Percentiles rank a stretch among this genome's conserved stretches.
These are phyloP conservation scores for Orbilia javanica DNA, from an alignment of 2,329 filamentous ascomycete species.

Conservation along the genomic window DNA sequence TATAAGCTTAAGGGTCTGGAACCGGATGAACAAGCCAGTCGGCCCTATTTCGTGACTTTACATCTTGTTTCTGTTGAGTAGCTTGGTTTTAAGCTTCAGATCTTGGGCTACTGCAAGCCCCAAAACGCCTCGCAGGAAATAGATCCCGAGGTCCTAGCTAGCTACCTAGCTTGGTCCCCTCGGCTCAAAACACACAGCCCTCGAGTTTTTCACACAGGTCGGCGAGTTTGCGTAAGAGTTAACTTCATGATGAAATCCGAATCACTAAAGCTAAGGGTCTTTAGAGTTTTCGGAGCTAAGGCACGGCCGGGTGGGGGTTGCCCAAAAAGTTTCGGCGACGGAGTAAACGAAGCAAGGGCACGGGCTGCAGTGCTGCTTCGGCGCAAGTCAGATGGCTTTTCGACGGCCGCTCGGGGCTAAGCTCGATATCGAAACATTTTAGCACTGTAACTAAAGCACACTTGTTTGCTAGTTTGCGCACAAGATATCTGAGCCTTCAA, in stretches of 20 bases:
- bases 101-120: conserved; percentile 49
- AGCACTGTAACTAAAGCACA: background rate
- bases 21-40: conserved; percentile 17
- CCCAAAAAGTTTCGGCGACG: conserved; percentile 24
- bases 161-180: background rate
- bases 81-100: conserved; percentile 32
- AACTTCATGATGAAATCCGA: conserved; percentile 15
- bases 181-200: conserved; percentile 1
- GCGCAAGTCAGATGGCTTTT: conserved; percentile 17
- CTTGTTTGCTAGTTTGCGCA: background rate
- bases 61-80: conserved; percentile 24
- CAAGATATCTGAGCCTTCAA: conserved; percentile 7
- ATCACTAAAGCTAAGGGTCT: background rate
- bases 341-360: conserved; percentile 31
- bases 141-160: conserved; percentile 38
- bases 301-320: conserved; percentile 14
- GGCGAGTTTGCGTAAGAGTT: background rate
- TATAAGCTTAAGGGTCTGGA: conserved; percentile 43
- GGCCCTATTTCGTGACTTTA: conserved; percentile 21
- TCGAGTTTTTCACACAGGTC: no score
- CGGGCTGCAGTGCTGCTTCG: conserved; percentile 15
- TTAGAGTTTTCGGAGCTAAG: conserved; percentile 35
- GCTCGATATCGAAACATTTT: conserved; percentile 11
- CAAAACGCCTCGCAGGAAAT: conserved; percentile 56
- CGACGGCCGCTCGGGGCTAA: conserved; percentile 11